Base-by-base conservation (phyloP, 2,329 filamentous ascomycete species). In the Xylariaceae sp. region DNA sequence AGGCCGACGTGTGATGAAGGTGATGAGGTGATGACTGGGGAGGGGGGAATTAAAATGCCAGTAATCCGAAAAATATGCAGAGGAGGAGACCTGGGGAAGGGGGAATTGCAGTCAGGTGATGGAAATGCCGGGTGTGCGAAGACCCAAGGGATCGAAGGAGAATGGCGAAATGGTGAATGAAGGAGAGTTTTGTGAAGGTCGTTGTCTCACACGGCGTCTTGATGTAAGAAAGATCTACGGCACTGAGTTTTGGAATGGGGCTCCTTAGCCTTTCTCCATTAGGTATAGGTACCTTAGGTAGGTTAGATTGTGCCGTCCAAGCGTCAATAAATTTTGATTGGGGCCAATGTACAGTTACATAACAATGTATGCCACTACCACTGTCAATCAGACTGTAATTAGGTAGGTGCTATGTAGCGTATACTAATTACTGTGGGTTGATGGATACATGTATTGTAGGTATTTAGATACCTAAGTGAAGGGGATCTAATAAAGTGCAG, bases 221-320 rank as follows among this genome's bases (percentile, higher is more conserved):
- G 53, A 54, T 59, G 59, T 53, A 62, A 53, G 50, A 54, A 53
- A 46, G 54, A 60, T 60, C 57, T 54, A 59, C 52, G 42, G 51
- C 23, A 29, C 41, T 20, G 23, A n/a, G 40, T 40, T 26, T 43
- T 40, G 18, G 48, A 51, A 43, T 29, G 58, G 54, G 46, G 40
- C 37, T 50, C 32, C 32, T 7, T 4, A 26, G 23, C 23, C n/a
- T n/a, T n/a, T n/a, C n/a, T n/a, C n/a, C n/a, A n/a, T n/a, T n/a
- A n/a, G 9, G 23, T 26, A 4, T 4, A 9, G 23, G 23, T 9
- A 4, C 23, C 32, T 16, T 37, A 37, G 7, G n/a, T n/a, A n/a
- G n/a, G n/a, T n/a, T 60, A 63, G 50, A 57, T 50, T 50, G 43
- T 60, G 52, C 44, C 47, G 60, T 61, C 60, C 54, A 60, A 65